Percentiles rank a stretch among this genome's conserved stretches.
phyloP scores from a whole-genome alignment of 768 basidiomycete genomes.

The Symmetrospora coprosmae region DNA sequence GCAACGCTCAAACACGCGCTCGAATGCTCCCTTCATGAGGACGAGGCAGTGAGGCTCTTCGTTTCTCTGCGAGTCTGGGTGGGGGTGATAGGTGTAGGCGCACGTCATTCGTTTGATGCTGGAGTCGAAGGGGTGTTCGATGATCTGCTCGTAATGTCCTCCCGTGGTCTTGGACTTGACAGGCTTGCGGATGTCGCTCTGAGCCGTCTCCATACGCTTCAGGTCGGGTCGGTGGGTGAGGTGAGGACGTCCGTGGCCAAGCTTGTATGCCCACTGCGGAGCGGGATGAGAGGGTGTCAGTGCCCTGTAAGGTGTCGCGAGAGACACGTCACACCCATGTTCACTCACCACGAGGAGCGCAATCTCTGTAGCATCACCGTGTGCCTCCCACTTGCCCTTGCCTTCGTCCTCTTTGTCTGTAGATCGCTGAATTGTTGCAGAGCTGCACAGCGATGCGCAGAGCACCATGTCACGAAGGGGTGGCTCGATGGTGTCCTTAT shows the following conservation, averaged over 20 bases:
- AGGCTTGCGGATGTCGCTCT: not conserved
- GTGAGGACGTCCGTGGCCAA: conserved; percentile 38
- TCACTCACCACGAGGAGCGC: conserved; percentile 38
- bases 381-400: conserved; percentile 38
- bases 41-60: conserved; percentile 22
- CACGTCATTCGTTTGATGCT: conserved; percentile 41
- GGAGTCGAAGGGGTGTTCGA: conserved; percentile 43
- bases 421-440: conserved; percentile 37
- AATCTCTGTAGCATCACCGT: conserved; percentile 42
- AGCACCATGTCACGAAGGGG: conserved; percentile 36
- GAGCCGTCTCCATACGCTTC: conserved; percentile 1
- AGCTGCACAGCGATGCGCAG: conserved; percentile 40
- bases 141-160: conserved; percentile 37
- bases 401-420: conserved; percentile 27
- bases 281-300: conserved; percentile 9
- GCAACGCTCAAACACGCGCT: conserved; percentile 44
- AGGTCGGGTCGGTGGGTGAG: conserved; percentile 33
- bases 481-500: conserved; percentile 34
- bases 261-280: conserved; percentile 36
- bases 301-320: conserved; percentile 19
- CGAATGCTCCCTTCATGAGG: conserved; percentile 36
- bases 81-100: conserved; percentile 24
- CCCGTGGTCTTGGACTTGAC: conserved; percentile 26
- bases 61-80: conserved; percentile 20
- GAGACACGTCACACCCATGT: no score